Evolutionary conservation across 2,329 filamentous ascomycete genomes (phyloP), one percentile per base, ranked within the genome.

Genomic region (Sphaerostilbella broomeana): DNA sequence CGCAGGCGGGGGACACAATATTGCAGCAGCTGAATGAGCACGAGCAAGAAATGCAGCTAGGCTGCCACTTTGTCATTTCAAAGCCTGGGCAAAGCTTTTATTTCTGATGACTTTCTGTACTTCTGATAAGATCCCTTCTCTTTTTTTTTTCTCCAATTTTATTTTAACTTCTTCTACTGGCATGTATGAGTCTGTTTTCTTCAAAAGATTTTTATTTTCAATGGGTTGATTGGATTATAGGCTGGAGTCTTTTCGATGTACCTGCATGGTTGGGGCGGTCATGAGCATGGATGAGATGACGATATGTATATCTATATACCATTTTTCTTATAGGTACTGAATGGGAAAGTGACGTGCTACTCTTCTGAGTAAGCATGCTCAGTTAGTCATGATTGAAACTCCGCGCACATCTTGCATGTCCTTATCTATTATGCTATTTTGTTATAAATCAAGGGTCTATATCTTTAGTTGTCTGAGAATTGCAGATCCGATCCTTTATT

Each of bases 41-140:
- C 43, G 86, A 89, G 44, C 63, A 69, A 38, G 75, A 77, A 10
- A 72, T 67, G 7, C 72, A 73, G 31, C 60, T 95, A 33, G 90
- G 89, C 0, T 94, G 86, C 57, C 77, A 84, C 49, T 95, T 94
- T 61, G 65, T 84, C 22, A 69, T 94, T 32, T 82, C 85, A 10
- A 67, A 69, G 49, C 67, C 73, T 35, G 86, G 86, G 4, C 76
- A 83, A 59, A 73, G 69, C 42, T 62, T 77, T 34, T 67, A 68
- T 43, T 57, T 79, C 12, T 78, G 53, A 64, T 27, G 15, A 12
- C 15, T 16, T 22, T 22, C 27, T 8, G 11, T 19, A 13, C 20
- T 21, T 10, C 13, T 33, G 15, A 30, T 15, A 30, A 12, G 11
- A 10, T 35, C 10, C 18, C 30, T 21, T 29, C 8, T 38, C 36